Evolutionary conservation across 768 basidiomycete species (phyloP).

Genomic region (Suillus subluteus): DNA sequence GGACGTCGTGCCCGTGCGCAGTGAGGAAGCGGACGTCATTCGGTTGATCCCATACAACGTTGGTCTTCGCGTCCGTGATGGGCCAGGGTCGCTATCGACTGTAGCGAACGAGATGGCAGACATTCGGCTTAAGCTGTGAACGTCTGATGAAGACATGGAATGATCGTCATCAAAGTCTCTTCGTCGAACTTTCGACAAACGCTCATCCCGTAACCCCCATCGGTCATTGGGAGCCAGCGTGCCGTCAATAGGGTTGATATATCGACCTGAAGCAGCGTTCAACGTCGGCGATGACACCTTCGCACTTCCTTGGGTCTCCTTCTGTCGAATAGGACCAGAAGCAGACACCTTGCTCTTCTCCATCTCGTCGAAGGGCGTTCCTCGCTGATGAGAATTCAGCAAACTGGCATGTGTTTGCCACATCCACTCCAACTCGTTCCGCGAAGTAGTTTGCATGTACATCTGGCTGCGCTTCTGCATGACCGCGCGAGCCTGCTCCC

Average conservation of each 20-base stretch:
- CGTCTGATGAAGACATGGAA: constrained; percentile 88
- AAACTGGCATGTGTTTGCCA: constrained; percentile 43
- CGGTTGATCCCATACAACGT: constrained; percentile 69
- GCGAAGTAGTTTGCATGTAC: constrained; percentile 55
- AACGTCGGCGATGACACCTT: constrained; percentile 51
- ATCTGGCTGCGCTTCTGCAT: constrained; percentile 87
- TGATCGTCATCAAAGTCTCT: constrained; percentile 89
- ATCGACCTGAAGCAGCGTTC: constrained; percentile 66
- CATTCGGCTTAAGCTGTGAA: constrained; percentile 73
- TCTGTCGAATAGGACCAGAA: constrained; percentile 67
- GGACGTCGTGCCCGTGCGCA: constrained; percentile 58
- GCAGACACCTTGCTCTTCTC: constrained; percentile 56
- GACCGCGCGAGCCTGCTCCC: constrained; percentile 90
- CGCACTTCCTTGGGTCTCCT: constrained; percentile 45
- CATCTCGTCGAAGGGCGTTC: constrained; percentile 28
- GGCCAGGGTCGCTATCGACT: constrained; percentile 87
- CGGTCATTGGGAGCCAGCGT: constrained; percentile 44
- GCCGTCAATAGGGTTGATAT: constrained; percentile 41
- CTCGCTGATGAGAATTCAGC: constrained; percentile 43
- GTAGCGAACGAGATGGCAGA: constrained; percentile 83
- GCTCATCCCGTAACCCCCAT: constrained; percentile 56
- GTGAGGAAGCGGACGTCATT: constrained; percentile 75
- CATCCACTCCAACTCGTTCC: constrained; percentile 68
- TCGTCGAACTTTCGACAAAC: constrained; percentile 75
- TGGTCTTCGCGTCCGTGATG: constrained; percentile 64